Conservation (phyloP, 2,329 filamentous ascomycete species). For the Phialocephala subalpina region DNA sequence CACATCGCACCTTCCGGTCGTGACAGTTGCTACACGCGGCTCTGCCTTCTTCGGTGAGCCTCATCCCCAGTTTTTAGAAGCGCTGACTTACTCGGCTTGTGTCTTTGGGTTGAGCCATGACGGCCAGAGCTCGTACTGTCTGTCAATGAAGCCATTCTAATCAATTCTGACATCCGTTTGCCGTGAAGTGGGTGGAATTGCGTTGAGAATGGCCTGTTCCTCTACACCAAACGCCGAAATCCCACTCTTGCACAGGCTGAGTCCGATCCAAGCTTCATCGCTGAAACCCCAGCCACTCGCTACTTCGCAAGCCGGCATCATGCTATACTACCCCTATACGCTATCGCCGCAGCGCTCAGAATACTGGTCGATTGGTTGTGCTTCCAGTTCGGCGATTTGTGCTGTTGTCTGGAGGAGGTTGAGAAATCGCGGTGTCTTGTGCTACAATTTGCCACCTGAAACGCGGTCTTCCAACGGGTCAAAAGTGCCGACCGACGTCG, state of each 20-base stretch:
- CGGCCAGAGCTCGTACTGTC: not conserved
- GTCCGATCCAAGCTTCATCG: not conserved
- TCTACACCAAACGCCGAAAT: not conserved
- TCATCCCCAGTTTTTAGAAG: not conserved
- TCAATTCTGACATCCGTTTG: not conserved
- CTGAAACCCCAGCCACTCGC: not conserved
- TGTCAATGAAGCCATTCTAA: not conserved
- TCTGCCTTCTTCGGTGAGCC: not conserved
- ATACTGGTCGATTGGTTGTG: too few species aligned
- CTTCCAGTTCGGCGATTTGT: too few species aligned
- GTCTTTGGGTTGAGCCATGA: not conserved
- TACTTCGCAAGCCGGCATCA: not conserved
- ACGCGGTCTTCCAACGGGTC: too few species aligned
- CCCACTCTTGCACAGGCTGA: not conserved
- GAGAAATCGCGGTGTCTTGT: too few species aligned
- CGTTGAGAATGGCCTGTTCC: not conserved
- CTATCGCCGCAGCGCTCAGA: too few species aligned
- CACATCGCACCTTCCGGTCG: conserved; percentile 9
- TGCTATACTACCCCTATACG: not conserved
- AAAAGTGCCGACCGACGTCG: too few species aligned
- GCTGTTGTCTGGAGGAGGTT: too few species aligned
- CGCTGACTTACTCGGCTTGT: not conserved
- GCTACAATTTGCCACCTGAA: too few species aligned
- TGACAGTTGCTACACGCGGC: conserved; percentile 9
- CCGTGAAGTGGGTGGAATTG: not conserved